Conservation (phyloP, 2,329 filamentous ascomycete species). For the Beauveria varroae region DNA sequence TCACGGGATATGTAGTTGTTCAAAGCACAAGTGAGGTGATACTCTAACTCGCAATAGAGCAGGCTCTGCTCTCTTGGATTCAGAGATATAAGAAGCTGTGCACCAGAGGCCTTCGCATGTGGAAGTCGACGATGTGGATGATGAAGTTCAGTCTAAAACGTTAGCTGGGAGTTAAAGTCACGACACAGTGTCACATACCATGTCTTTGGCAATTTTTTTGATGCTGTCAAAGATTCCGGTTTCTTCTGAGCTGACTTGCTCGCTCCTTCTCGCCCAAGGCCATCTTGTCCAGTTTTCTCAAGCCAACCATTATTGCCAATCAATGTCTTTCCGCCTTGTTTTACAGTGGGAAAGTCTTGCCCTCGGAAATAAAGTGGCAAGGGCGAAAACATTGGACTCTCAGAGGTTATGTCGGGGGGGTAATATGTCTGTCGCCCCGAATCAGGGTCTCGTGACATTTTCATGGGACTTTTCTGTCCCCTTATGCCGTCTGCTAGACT, state of each 20-base stretch:
- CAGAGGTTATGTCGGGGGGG: constrained; percentile 11
- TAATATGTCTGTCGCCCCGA: constrained; percentile 11
- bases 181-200: constrained; percentile 31
- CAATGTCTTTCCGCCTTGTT: constrained; percentile 41
- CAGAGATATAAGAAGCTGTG: constrained; percentile 41
- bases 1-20: constrained; percentile 46
- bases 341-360: constrained; percentile 28
- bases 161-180: constrained; percentile 12
- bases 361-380: constrained; percentile 35
- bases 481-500: constrained; percentile 21
- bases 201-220: constrained; percentile 46
- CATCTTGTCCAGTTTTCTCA: constrained; percentile 31
- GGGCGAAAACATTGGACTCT: constrained; percentile 32
- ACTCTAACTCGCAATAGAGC: constrained; percentile 53
- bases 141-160: constrained; percentile 29
- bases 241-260: constrained; percentile 29
- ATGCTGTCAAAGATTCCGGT: constrained; percentile 37
- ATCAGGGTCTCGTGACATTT: constrained; percentile 10
- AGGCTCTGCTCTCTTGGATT: constrained; percentile 50
- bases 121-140: constrained; percentile 26
- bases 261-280: constrained; percentile 15
- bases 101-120: constrained; percentile 22
- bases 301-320: constrained; percentile 52
- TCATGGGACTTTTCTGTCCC: background rate
- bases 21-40: constrained; percentile 41